A percentile compares a stretch with the other conserved stretches of the same genome.
Conservation (phyloP, 345 rosid genomes). For the Microthlaspi erraticum region DNA sequence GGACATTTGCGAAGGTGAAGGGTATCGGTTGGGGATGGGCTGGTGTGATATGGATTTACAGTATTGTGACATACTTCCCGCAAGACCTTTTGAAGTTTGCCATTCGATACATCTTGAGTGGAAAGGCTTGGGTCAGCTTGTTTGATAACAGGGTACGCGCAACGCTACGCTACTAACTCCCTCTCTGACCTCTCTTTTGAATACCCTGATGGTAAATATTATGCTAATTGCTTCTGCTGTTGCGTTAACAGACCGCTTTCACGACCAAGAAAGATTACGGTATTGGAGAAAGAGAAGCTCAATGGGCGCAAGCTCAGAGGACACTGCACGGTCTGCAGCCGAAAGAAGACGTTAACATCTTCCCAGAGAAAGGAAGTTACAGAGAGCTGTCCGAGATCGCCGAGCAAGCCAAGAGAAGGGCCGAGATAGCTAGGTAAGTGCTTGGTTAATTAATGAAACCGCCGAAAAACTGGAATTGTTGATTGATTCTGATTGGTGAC, state of each 20-base stretch:
- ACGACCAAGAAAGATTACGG: conserved; percentile 92
- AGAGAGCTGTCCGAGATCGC: conserved; percentile 95
- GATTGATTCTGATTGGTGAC: conserved; percentile 30
- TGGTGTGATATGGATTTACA: conserved; percentile 87
- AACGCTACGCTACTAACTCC: conserved; percentile 12
- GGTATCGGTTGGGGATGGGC: conserved; percentile 75
- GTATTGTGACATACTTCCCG: conserved; percentile 75
- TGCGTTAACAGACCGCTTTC: conserved; percentile 69
- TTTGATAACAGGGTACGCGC: conserved; percentile 78
- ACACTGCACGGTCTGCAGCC: conserved; percentile 87
- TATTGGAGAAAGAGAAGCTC: conserved; percentile 91
- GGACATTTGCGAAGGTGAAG: conserved; percentile 58
- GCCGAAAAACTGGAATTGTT: not conserved
- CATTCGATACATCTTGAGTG: conserved; percentile 83
- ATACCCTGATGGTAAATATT: not conserved
- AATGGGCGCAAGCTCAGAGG: conserved; percentile 88
- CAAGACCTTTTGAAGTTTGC: conserved; percentile 83
- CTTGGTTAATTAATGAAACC: not conserved
- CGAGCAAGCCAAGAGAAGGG: conserved; percentile 96
- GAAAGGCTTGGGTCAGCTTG: conserved; percentile 85
- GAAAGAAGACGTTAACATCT: conserved; percentile 57
- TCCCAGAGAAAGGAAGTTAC: conserved; percentile 67
- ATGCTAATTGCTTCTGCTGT: conserved; percentile 29
- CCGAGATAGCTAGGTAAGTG: conserved; percentile 92
- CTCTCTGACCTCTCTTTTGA: not conserved